Evolutionary conservation across 1,284 basidiomycete species (phyloP), one percentile per base, ranked within the genome.

Genomic region (Singerocomus inundabilis): DNA sequence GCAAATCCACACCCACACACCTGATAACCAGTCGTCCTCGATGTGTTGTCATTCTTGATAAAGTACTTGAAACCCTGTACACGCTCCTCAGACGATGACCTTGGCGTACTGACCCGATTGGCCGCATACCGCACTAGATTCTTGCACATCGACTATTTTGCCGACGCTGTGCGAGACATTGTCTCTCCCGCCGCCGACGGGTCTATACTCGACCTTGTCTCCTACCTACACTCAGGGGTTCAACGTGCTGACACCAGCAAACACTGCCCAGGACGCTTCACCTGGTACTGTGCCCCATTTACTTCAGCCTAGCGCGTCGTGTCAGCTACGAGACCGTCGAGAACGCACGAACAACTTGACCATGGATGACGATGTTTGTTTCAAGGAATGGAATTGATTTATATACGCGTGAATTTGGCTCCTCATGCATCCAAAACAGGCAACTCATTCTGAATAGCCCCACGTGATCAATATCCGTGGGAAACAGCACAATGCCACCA

Each of bases 41-140:
- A 66, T 15, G 72, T 77, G n/a, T 71, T 73, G 43, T 71, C 67
- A 44, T 77, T 77, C 60, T 64, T 70, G 61, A 76, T 76, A 10
- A 62, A 53, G 53, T 70, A 75, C 42, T 61, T 61, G 8, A 50
- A n/a, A 1, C 64, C 59, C 72, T 75, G 46, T 0, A 43, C 15
- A 34, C 9, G 31, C 11, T 6, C n/a, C 1, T 54, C 39, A 48
- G 25, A 4, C 11, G 26, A 13, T 1, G 18, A n/a, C n/a, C n/a
- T 12, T 16, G 9, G 26, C 18, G 11, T n/a, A n/a, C 18, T 0
- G 5, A 32, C 9, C 0, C 1, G 6, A 21, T 32, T 6, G 11
- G 12, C 10, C n/a, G 38, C 70, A 29, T 37, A 68, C 63, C 15
- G 63, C 57, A 26, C 70, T 68, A 5, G 58, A 57, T 26, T 63